Percentiles rank a stretch among this genome's conserved stretches.
Conservation (phyloP, 176 grass and related monocot species). For the Juncus effusus region DNA sequence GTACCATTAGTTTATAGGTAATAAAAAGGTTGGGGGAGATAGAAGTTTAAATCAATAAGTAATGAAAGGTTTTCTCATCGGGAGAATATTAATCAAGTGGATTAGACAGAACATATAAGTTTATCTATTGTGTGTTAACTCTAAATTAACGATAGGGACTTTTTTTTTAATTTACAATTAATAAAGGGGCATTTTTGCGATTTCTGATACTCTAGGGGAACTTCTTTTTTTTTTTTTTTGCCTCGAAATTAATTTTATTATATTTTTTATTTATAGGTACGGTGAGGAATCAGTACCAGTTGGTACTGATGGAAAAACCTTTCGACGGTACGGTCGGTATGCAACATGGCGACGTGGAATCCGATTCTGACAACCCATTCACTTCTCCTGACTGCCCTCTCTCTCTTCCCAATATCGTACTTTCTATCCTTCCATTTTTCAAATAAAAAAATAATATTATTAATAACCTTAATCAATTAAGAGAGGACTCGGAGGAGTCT, state of each 20-base stretch:
- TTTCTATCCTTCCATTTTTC: not conserved
- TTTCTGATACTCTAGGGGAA: not conserved
- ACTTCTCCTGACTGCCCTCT: slow-evolving; percentile 51
- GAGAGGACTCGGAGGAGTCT: too few relatives aligned
- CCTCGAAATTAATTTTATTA: slow-evolving; percentile 9
- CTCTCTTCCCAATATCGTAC: slow-evolving; percentile 71
- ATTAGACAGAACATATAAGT: too few relatives aligned
- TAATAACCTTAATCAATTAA: not conserved
- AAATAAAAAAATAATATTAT: slow-evolving; percentile 2
- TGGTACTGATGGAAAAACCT: slow-evolving; percentile 57
- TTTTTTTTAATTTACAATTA: too few relatives aligned
- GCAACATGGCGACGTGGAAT: slow-evolving; percentile 69
- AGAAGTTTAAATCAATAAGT: too few relatives aligned
- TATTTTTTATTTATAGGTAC: slow-evolving; percentile 27
- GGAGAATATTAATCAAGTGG: too few relatives aligned
- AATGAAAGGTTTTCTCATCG: too few relatives aligned
- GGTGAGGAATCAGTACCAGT: slow-evolving; percentile 41
- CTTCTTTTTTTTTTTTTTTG: not conserved
- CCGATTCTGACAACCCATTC: slow-evolving; percentile 49
- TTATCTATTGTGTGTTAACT: too few relatives aligned
- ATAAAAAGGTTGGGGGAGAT: too few relatives aligned
- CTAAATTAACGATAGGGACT: too few relatives aligned
- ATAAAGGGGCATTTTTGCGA: too few relatives aligned
- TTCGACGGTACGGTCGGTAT: slow-evolving; percentile 83
- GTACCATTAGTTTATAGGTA: too few relatives aligned